Evolutionary conservation across 2,329 filamentous ascomycete genomes (phyloP).

Genomic region (Spiromastix sp.): DNA sequence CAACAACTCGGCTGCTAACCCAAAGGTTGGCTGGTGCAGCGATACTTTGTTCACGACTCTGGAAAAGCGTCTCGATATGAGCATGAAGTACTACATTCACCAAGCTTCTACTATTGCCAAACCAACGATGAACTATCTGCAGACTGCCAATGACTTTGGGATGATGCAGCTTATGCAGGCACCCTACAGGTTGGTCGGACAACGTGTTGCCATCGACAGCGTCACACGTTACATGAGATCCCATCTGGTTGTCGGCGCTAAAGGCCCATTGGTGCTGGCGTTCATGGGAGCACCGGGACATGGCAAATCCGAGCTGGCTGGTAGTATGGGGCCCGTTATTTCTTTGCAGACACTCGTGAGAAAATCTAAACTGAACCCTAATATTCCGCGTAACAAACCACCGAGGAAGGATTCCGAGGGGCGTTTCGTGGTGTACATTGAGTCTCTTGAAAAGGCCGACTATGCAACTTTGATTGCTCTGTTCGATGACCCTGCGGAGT

Average conservation of each 20-base stretch:
- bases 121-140: not conserved
- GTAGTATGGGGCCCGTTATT: conserved; percentile 4
- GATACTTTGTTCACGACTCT: conserved; percentile 1
- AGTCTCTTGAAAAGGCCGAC: conserved; percentile 21
- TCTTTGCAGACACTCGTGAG: not conserved
- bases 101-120: conserved; percentile 1
- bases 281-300: conserved; percentile 10
- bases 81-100: conserved; percentile 6
- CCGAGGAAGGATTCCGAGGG: not conserved
- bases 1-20: not conserved
- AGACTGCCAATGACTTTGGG: not conserved
- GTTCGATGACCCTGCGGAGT: conserved; percentile 18
- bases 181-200: conserved; percentile 6
- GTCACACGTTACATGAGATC: conserved; percentile 4
- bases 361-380: not conserved
- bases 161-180: not conserved
- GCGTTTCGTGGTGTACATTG: conserved; percentile 4
- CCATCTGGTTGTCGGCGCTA: conserved; percentile 4
- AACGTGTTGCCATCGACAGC: conserved; percentile 6
- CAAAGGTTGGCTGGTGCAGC: conserved; percentile 1
- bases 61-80: conserved; percentile 1
- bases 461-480: conserved; percentile 41
- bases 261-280: conserved; percentile 7
- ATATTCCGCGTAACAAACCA: not conserved
- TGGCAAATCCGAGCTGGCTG: conserved; percentile 10